phyloP scores from a whole-genome alignment of 805 yeast species.

The Candida corydali region DNA sequence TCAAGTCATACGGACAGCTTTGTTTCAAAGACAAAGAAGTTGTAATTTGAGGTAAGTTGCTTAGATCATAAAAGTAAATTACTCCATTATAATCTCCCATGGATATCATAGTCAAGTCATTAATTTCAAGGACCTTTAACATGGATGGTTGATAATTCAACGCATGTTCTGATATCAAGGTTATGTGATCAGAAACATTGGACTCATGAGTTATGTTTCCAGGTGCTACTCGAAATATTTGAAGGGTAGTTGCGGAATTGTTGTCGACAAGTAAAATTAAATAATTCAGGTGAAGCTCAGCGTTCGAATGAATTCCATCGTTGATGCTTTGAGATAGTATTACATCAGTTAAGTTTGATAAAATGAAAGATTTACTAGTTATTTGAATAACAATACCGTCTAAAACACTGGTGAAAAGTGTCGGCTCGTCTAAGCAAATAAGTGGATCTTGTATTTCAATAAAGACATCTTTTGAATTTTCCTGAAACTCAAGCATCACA shows the following conservation, averaged over 20 bases:
- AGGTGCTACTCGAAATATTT: background rate
- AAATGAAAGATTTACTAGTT: slow-evolving; percentile 10
- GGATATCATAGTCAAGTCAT: slow-evolving; percentile 3
- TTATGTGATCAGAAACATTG: background rate
- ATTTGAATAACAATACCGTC: background rate
- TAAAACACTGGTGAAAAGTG: slow-evolving; percentile 12
- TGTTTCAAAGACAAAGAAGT: background rate
- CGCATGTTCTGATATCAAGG: background rate
- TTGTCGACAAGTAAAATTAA: slow-evolving; percentile 15
- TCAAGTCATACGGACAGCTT: background rate
- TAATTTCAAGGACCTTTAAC: slow-evolving; percentile 7
- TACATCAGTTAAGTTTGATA: slow-evolving; percentile 18
- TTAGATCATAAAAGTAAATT: slow-evolving; percentile 5
- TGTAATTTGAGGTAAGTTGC: background rate
- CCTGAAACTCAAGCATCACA: slow-evolving; percentile 27
- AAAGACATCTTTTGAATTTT: slow-evolving; percentile 14
- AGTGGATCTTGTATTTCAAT: slow-evolving; percentile 21
- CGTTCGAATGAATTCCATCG: slow-evolving; percentile 12
- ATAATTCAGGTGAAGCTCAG: slow-evolving; percentile 8
- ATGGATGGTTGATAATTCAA: slow-evolving; percentile 13
- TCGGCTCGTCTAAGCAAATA: slow-evolving; percentile 12
- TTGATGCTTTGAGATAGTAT: slow-evolving; percentile 4
- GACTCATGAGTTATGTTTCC: background rate
- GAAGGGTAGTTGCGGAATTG: background rate
- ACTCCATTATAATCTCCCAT: slow-evolving; percentile 19